These are phyloP conservation scores for Sindora glabra DNA, from an alignment of 306 rosid genomes.

Conservation along the genomic window DNA sequence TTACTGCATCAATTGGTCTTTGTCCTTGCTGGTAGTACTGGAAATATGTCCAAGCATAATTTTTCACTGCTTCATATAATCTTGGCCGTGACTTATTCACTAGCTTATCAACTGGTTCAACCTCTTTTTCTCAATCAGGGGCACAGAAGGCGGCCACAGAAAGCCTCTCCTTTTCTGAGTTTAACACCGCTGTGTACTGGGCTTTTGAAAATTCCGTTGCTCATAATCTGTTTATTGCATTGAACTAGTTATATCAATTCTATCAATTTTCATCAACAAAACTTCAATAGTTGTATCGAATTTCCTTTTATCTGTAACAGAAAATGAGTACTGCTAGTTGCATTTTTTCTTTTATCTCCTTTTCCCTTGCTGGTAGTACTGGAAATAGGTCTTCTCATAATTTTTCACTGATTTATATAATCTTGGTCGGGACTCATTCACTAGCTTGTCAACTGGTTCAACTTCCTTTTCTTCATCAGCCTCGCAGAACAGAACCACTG, in stretches of 20 bases:
- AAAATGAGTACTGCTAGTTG: no score
- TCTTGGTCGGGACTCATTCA: conserved; percentile 40
- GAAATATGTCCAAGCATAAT: conserved; percentile 31
- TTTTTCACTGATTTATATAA: conserved; percentile 37
- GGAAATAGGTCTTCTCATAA: conserved; percentile 26
- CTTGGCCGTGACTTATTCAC: conserved; percentile 42
- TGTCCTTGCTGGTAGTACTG: conserved; percentile 54
- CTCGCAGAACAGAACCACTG: conserved; percentile 46
- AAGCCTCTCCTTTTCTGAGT: conserved; percentile 45
- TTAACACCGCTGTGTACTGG: conserved; percentile 56
- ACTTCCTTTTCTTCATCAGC: conserved; percentile 46
- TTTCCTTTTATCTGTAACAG: no score
- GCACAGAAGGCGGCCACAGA: conserved; percentile 45
- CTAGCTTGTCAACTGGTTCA: conserved; percentile 34
- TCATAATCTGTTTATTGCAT: conserved; percentile 32
- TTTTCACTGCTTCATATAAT: conserved; percentile 34
- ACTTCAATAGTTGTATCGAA: no score
- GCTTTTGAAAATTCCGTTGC: conserved; percentile 60
- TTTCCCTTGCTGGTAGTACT: conserved; percentile 55
- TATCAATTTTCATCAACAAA: background rate
- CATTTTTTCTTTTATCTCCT: no score
- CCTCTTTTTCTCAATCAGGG: conserved; percentile 42
- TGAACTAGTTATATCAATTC: background rate
- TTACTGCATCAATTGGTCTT: conserved; percentile 56
- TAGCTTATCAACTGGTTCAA: conserved; percentile 38